Evolutionary conservation across 1,284 basidiomycete species (phyloP).

Genomic region (Farysia itapuensis): DNA sequence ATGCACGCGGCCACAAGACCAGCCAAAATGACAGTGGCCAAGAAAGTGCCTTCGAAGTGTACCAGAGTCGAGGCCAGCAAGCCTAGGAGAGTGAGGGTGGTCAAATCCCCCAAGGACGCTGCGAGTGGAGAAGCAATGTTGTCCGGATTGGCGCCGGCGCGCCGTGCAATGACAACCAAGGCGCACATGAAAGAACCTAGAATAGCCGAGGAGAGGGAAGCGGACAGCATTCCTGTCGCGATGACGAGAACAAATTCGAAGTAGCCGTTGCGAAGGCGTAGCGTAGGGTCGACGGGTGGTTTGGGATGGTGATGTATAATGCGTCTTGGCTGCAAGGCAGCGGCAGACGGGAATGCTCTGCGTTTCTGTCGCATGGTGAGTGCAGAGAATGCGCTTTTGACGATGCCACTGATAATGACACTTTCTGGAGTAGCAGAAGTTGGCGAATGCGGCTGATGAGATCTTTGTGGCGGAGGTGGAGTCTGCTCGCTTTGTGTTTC

Average conservation of each 20-base stretch:
- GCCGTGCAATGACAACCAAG: constrained; percentile 77
- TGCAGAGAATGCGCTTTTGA: constrained; percentile 15
- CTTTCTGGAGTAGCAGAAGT: constrained; percentile 12
- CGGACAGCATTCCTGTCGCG: constrained; percentile 83
- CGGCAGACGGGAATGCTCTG: constrained; percentile 7
- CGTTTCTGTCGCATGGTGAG: constrained; percentile 17
- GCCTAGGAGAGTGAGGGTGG: constrained; percentile 68
- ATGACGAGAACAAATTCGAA: constrained; percentile 76
- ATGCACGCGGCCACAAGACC: constrained; percentile 66
- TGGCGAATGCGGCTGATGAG: not conserved
- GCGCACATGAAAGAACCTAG: constrained; percentile 91
- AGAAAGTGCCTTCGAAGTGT: constrained; percentile 58
- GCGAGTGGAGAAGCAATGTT: constrained; percentile 94
- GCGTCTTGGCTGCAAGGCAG: constrained; percentile 23
- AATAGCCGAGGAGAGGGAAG: constrained; percentile 75
- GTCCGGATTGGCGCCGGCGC: constrained; percentile 80
- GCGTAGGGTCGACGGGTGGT: constrained; percentile 52
- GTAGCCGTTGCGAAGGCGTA: constrained; percentile 59
- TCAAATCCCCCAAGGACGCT: constrained; percentile 85
- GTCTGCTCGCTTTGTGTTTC: constrained; percentile 11
- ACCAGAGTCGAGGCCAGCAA: constrained; percentile 57
- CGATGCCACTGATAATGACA: constrained; percentile 18
- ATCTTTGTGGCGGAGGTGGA: constrained; percentile 3
- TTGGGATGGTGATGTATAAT: constrained; percentile 56
- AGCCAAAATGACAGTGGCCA: constrained; percentile 67